phyloP scores from a whole-genome alignment of 441 rosid genomes.

The Sinapis alba region DNA sequence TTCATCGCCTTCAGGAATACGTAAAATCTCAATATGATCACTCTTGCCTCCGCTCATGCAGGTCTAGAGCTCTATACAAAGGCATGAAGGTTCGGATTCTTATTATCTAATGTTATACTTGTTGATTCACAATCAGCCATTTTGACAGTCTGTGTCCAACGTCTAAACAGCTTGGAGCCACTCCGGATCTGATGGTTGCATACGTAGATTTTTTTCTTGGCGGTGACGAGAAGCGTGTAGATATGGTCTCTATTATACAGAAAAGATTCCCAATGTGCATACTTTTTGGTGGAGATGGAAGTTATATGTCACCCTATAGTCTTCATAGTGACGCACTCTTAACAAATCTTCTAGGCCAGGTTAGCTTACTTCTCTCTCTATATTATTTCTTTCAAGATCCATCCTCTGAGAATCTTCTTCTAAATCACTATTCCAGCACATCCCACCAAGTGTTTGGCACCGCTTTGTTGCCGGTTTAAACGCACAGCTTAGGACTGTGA shows the following conservation, averaged over 20 bases:
- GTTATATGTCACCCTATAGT: slow-evolving; percentile 95
- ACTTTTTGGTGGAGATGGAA: slow-evolving; percentile 96
- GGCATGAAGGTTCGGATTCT: slow-evolving; percentile 90
- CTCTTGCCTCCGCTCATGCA: slow-evolving; percentile 97
- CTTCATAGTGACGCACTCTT: slow-evolving; percentile 79
- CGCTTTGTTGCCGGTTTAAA: slow-evolving; percentile 96
- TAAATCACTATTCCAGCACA: slow-evolving; percentile 57
- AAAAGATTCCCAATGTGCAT: slow-evolving; percentile 97
- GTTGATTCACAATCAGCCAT: slow-evolving; percentile 10
- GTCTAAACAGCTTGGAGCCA: slow-evolving; percentile 84
- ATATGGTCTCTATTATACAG: slow-evolving; percentile 87
- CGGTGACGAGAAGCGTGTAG: slow-evolving; percentile 97
- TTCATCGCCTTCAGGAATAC: slow-evolving; percentile 92
- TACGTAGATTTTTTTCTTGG: slow-evolving; percentile 96
- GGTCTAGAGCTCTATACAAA: slow-evolving; percentile 96
- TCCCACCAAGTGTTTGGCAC: slow-evolving; percentile 92
- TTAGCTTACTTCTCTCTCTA: slow-evolving; percentile 33
- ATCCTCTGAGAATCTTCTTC: slow-evolving; percentile 19
- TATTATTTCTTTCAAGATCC: slow-evolving; percentile 5
- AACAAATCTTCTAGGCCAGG: slow-evolving; percentile 98
- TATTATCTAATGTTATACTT: slow-evolving; percentile 19
- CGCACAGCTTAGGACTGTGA: slow-evolving; percentile 95
- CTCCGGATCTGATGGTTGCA: slow-evolving; percentile 95
- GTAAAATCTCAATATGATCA: slow-evolving; percentile 97
- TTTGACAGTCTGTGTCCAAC: slow-evolving; percentile 22